Percentiles rank a stretch among this genome's conserved stretches.
Conservation (phyloP, 2,329 filamentous ascomycete species). For the Blastomyces emzantsi region DNA sequence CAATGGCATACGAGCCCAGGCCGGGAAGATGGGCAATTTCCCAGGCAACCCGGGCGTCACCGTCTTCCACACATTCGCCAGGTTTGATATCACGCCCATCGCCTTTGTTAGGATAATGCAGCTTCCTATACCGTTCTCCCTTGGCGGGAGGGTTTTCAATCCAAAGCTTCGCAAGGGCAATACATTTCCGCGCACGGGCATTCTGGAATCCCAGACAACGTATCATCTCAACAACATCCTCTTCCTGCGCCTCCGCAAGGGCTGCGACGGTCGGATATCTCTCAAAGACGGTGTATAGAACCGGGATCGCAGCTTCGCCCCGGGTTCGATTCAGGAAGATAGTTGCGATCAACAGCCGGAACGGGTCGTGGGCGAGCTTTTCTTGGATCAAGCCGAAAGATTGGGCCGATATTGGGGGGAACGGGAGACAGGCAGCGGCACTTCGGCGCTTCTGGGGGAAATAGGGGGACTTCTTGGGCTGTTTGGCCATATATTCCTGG, state of each 20-base stretch:
- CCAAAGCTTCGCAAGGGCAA: slow-evolving; percentile 63
- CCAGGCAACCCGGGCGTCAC: slow-evolving; percentile 52
- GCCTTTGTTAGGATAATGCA: slow-evolving; percentile 45
- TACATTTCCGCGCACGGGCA: slow-evolving; percentile 57
- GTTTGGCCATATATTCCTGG: slow-evolving; percentile 16
- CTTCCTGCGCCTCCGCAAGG: slow-evolving; percentile 50
- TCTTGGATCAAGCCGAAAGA: slow-evolving; percentile 80
- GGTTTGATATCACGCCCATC: slow-evolving; percentile 43
- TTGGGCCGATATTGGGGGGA: slow-evolving; percentile 55
- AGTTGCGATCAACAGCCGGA: slow-evolving; percentile 70
- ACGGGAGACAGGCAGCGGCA: slow-evolving; percentile 43
- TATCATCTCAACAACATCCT: slow-evolving; percentile 55
- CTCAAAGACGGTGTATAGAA: slow-evolving; percentile 59
- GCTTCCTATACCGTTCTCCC: slow-evolving; percentile 48
- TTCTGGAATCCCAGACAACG: slow-evolving; percentile 61
- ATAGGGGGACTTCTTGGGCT: slow-evolving; percentile 34
- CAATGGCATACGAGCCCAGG: slow-evolving; percentile 67
- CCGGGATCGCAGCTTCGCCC: slow-evolving; percentile 64
- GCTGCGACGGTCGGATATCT: slow-evolving; percentile 57
- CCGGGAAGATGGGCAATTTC: slow-evolving; percentile 81
- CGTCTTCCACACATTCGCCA: slow-evolving; percentile 42
- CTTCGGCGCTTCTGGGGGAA: slow-evolving; percentile 30
- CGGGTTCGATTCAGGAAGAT: slow-evolving; percentile 78
- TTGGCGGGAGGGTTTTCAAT: slow-evolving; percentile 51
- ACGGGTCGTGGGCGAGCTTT: slow-evolving; percentile 62